A percentile compares a stretch with the other conserved stretches of the same genome.
These are phyloP conservation scores for Astragalus membranaceus DNA, from an alignment of 306 rosid genomes.

Conservation along the genomic window DNA sequence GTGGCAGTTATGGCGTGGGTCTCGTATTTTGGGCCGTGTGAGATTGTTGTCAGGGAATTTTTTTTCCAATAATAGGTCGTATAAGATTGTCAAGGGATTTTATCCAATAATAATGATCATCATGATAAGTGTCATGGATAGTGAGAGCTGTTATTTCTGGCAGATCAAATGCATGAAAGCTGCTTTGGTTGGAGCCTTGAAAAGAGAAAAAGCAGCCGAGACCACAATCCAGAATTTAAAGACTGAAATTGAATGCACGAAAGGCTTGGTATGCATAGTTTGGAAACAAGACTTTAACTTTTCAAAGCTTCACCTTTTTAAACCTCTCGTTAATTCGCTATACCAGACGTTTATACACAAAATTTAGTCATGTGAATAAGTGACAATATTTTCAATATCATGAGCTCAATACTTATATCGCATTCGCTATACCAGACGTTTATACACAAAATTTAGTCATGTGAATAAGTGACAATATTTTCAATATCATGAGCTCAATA, in stretches of 20 bases:
- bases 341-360: background rate
- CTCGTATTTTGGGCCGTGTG: background rate
- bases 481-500: conserved; percentile 22
- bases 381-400: background rate
- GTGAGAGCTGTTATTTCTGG: conserved; percentile 27
- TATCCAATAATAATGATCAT: background rate
- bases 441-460: background rate
- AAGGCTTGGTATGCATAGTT: conserved; percentile 49
- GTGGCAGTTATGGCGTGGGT: background rate
- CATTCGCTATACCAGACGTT: background rate
- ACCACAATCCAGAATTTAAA: conserved; percentile 46
- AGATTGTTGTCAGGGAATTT: conserved; percentile 5
- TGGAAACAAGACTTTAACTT: background rate
- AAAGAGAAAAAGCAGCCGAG: conserved; percentile 77
- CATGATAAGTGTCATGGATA: background rate
- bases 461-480: background rate
- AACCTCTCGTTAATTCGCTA: background rate
- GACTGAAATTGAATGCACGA: conserved; percentile 50
- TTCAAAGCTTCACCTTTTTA: background rate
- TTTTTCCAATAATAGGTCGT: background rate
- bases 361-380: background rate
- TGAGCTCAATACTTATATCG: conserved; percentile 21
- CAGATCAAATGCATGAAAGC: conserved; percentile 63
- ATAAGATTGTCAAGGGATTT: conserved; percentile 4
- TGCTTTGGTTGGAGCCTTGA: conserved; percentile 59